Conservation (phyloP, 768 basidiomycete species). For the Pleurotus tuber-regium region DNA sequence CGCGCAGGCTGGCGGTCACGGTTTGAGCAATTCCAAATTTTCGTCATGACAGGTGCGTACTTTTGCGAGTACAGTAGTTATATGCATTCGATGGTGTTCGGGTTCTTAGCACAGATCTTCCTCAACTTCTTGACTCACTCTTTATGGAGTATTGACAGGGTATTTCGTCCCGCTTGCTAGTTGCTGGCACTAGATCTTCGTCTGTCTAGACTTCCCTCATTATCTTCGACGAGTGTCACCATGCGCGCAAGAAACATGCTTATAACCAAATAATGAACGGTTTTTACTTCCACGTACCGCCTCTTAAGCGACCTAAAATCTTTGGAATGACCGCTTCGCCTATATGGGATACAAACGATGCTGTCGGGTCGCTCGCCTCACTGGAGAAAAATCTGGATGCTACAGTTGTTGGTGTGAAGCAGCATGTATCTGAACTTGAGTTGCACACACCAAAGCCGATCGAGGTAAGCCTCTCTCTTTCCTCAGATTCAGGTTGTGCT, state of each 20-base stretch:
- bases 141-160: slow-evolving; percentile 71
- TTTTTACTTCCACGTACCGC: slow-evolving; percentile 33
- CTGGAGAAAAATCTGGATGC: slow-evolving; percentile 74
- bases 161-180: slow-evolving; percentile 13
- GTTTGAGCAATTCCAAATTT: slow-evolving; percentile 64
- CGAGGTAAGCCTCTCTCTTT: slow-evolving; percentile 45
- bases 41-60: slow-evolving; percentile 79
- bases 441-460: slow-evolving; percentile 59
- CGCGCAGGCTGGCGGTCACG: slow-evolving; percentile 60
- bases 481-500: not conserved
- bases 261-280: slow-evolving; percentile 77
- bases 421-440: slow-evolving; percentile 63
- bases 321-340: slow-evolving; percentile 94
- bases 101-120: slow-evolving; percentile 69
- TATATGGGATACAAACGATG: slow-evolving; percentile 76
- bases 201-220: slow-evolving; percentile 50
- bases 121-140: slow-evolving; percentile 80
- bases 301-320: slow-evolving; percentile 63
- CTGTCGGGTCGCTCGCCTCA: slow-evolving; percentile 54
- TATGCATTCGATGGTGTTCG: not conserved
- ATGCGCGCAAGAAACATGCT: slow-evolving; percentile 71
- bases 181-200: not conserved
- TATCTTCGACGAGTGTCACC: slow-evolving; percentile 82
- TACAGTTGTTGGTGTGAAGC: slow-evolving; percentile 71
- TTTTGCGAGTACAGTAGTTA: not conserved